Conservation (phyloP, 2,329 filamentous ascomycete genomes). For the Hypoxylon sp. region DNA sequence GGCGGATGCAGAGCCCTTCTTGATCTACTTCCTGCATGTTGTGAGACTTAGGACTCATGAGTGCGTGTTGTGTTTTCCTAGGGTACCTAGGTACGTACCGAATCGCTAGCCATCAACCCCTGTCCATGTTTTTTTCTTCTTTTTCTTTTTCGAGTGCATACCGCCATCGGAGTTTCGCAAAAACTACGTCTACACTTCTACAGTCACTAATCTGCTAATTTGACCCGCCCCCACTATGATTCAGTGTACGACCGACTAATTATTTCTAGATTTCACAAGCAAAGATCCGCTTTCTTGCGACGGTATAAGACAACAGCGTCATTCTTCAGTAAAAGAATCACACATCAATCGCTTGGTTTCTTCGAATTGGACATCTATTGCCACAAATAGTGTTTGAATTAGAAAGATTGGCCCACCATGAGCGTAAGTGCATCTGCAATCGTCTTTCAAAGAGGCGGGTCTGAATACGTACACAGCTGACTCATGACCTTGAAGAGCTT, state of each 20-base stretch:
- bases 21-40: neutral
- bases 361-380: conserved; percentile 5
- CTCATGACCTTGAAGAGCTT: conserved; percentile 63
- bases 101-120: neutral
- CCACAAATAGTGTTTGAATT: neutral
- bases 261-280: conserved; percentile 32
- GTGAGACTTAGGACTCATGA: conserved; percentile 1
- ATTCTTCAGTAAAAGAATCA: conserved; percentile 26
- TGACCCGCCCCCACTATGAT: conserved; percentile 40
- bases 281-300: conserved; percentile 26
- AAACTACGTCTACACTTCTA: conserved; percentile 22
- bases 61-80: neutral
- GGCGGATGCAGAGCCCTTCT: neutral
- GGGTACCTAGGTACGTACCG: neutral
- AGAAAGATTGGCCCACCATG: conserved; percentile 39
- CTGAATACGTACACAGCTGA: conserved; percentile 14
- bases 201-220: neutral
- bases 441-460: conserved; percentile 7
- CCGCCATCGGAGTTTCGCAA: conserved; percentile 19
- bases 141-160: neutral
- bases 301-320: conserved; percentile 14
- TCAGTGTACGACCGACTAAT: conserved; percentile 23
- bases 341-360: conserved; percentile 6
- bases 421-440: conserved; percentile 41
- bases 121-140: too few species aligned